Evolutionary conservation across 768 basidiomycete genomes (phyloP), one percentile per base, ranked within the genome.

Genomic region (Psilocybe tampanensis): DNA sequence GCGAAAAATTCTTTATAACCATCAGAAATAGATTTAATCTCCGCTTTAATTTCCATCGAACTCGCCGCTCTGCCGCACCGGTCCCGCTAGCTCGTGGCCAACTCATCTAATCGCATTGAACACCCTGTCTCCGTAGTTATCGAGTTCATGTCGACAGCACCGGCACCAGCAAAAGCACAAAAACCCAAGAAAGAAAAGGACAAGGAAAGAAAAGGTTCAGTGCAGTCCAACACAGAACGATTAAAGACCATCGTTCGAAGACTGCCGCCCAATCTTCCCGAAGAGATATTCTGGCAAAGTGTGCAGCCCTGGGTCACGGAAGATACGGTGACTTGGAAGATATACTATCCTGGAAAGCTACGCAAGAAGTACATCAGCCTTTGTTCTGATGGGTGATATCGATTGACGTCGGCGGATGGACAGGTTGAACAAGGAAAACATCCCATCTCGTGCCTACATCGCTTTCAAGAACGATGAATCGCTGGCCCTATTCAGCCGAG

Each of bases 251-350:
- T 97, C 61, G 88, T 98, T 17, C 86, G 96, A 42, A 77, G 93
- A 36, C 78, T 98, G 4, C 96, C 96, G 0, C 90, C 95, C 12
- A 94, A 95, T 65, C 78, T 99, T 2, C 96, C 96, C 3, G 94
- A 95, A 64, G 86, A 86, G 2, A 74, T 97, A 52, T 98, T 99
- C 74, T 99, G 96, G 96, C 85, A 89, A 65, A 93, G 91, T 59
- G 93, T 95, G 2, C 79, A 86, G 51, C 68, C 78, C 1, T 98
- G 95, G 95, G 89, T 95, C 15, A 79, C 84, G 1, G 87, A 90
- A 17, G 87, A 93, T 33, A 84, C 87, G 0, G 73, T 81, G 8
- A 66, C 72, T 11, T 94, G 89, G 90, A 90, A 84, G 68, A 62
- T 71, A 1, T 93, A 81, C 65, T 80, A 79, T 64, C 79, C 78